A percentile compares a stretch with the other conserved stretches of the same genome.
Evolutionary conservation across 371 early-diverging fungal species (phyloP).

Genomic region (Zopfochytrium polystomum): DNA sequence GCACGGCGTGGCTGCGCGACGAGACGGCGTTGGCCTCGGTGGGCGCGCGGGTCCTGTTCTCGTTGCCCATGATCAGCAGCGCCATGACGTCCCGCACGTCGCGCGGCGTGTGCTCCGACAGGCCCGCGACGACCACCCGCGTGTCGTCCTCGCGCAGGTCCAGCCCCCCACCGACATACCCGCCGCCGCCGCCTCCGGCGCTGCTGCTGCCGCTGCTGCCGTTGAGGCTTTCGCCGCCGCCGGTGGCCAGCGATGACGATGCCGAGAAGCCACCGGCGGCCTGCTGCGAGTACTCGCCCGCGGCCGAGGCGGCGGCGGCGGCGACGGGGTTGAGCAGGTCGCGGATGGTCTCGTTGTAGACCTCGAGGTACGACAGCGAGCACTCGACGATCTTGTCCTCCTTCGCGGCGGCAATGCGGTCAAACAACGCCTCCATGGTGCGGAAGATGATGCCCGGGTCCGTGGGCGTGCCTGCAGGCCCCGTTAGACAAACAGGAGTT

Average conservation of each 20-base stretch:
- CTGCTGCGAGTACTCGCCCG: neutral
- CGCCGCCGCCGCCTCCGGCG: too few species aligned
- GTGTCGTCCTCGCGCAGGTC: slow-evolving; percentile 70
- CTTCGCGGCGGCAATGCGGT: slow-evolving; percentile 37
- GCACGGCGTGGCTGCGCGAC: slow-evolving; percentile 87
- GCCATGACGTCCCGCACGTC: slow-evolving; percentile 34
- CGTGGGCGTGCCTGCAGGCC: slow-evolving; percentile 52
- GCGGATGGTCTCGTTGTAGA: slow-evolving; percentile 93
- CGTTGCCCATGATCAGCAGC: slow-evolving; percentile 56
- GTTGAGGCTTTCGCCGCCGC: too few species aligned
- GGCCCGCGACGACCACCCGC: slow-evolving; percentile 56
- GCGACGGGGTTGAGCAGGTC: slow-evolving; percentile 63
- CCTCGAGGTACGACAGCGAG: slow-evolving; percentile 82
- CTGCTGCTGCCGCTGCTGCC: too few species aligned
- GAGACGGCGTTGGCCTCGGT: slow-evolving; percentile 80
- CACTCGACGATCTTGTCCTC: slow-evolving; percentile 23
- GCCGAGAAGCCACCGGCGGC: too few species aligned
- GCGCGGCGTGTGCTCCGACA: slow-evolving; percentile 29
- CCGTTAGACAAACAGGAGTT: neutral
- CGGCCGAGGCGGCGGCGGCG: neutral
- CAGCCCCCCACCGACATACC: slow-evolving; percentile 43
- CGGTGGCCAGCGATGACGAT: too few species aligned
- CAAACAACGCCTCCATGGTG: slow-evolving; percentile 71
- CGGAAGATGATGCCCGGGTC: slow-evolving; percentile 72
- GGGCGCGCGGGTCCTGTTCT: slow-evolving; percentile 58